These are phyloP conservation scores for Teratosphaeria pseudoeucalypti DNA, from an alignment of 2,329 filamentous ascomycete species.

Conservation along the genomic window DNA sequence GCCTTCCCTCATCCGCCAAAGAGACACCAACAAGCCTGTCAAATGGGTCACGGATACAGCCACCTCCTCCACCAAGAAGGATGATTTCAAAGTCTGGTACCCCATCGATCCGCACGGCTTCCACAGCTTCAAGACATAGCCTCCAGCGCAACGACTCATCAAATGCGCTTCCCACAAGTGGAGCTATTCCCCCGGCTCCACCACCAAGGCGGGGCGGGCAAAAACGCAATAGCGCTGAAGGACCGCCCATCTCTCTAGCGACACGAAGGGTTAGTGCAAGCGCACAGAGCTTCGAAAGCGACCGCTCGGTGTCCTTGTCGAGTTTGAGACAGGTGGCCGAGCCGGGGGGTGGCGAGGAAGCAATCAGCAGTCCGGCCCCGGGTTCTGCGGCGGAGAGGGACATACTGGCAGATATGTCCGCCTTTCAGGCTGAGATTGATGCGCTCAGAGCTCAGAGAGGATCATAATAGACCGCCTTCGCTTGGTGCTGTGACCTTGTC, in stretches of 20 bases:
- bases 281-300: conserved; percentile 15
- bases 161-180: conserved; percentile 2
- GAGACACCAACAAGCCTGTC: conserved; percentile 5
- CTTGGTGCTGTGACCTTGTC: too few relatives aligned
- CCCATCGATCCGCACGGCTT: conserved; percentile 7
- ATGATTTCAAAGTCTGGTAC: conserved; percentile 13
- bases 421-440: conserved; percentile 24
- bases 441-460: conserved; percentile 10
- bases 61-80: conserved; percentile 20
- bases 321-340: conserved; percentile 14
- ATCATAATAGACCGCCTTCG: background rate
- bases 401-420: conserved; percentile 22
- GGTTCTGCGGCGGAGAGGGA: conserved; percentile 8
- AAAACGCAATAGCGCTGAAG: conserved; percentile 16
- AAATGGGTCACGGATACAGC: conserved; percentile 6
- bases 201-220: conserved; percentile 17
- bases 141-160: conserved; percentile 10
- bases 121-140: conserved; percentile 11
- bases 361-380: background rate
- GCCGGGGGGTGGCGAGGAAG: conserved; percentile 1
- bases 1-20: conserved; percentile 1
- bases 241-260: conserved; percentile 5
- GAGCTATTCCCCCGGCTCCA: conserved; percentile 18
- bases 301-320: conserved; percentile 10
- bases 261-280: conserved; percentile 12